phyloP scores from a whole-genome alignment of 768 basidiomycete species.

The Suillus subluteus region DNA sequence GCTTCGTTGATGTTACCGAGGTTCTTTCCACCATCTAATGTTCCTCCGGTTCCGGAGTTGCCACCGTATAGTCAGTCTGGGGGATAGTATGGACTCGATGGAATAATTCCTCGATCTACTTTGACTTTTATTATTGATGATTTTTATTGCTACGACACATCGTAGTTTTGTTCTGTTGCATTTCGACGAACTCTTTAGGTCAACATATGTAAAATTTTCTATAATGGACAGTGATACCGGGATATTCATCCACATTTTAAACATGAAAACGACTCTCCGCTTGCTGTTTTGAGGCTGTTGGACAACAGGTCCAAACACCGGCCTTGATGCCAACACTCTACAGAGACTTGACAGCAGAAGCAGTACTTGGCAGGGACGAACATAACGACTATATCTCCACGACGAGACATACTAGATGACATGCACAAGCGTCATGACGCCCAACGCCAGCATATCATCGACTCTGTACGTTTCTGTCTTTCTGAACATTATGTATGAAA shows the following conservation, averaged over 20 bases:
- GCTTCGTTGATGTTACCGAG: slow-evolving; percentile 26
- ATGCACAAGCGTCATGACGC: slow-evolving; percentile 68
- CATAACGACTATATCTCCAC: not conserved
- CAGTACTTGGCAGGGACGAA: not conserved
- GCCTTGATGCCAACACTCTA: slow-evolving; percentile 9
- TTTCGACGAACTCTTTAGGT: not conserved
- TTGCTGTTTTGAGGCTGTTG: slow-evolving; percentile 7
- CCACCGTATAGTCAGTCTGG: slow-evolving; percentile 13
- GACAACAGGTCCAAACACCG: slow-evolving; percentile 36
- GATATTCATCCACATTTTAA: not conserved
- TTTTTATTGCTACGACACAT: slow-evolving; percentile 7
- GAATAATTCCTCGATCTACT: slow-evolving; percentile 1
- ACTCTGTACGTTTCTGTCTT: slow-evolving; percentile 51
- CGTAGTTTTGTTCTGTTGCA: slow-evolving; percentile 6
- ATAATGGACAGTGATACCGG: slow-evolving; percentile 6
- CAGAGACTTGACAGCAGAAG: not conserved
- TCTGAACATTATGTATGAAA: slow-evolving; percentile 14
- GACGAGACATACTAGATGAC: slow-evolving; percentile 37
- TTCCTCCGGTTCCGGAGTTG: slow-evolving; percentile 12
- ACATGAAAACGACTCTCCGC: too few relatives aligned
- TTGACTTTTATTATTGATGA: not conserved
- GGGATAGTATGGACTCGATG: slow-evolving; percentile 16
- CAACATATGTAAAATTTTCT: not conserved
- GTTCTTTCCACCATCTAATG: slow-evolving; percentile 19
- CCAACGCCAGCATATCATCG: slow-evolving; percentile 71